Percentiles rank a stretch among this genome's conserved stretches.
Evolutionary conservation across 1,284 basidiomycete species (phyloP).

Genomic region (Fomitopsis betulina): DNA sequence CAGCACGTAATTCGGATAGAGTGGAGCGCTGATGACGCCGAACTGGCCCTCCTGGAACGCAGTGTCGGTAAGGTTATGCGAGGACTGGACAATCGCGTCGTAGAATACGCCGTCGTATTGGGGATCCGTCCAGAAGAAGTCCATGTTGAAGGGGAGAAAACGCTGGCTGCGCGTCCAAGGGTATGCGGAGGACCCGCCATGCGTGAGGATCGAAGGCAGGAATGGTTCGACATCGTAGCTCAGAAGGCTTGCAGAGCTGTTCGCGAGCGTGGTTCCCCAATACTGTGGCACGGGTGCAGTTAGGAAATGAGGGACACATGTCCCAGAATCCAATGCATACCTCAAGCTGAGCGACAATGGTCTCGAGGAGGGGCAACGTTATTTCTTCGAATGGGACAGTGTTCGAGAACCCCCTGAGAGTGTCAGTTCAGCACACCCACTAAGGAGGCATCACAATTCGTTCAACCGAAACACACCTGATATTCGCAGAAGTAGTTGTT

Average conservation of each 20-base stretch:
- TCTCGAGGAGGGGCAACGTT: conserved; percentile 35
- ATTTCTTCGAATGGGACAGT: conserved; percentile 42
- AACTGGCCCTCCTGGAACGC: conserved; percentile 3
- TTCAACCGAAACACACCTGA: conserved; percentile 25
- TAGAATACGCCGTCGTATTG: conserved; percentile 8
- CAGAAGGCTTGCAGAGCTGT: conserved; percentile 23
- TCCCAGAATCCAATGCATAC: conserved; percentile 34
- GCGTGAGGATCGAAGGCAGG: conserved; percentile 37
- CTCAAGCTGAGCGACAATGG: conserved; percentile 34
- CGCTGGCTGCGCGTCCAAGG: conserved; percentile 13
- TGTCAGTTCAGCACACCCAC: background rate
- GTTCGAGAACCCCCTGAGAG: conserved; percentile 41
- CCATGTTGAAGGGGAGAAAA: conserved; percentile 14
- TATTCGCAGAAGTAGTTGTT: conserved; percentile 32
- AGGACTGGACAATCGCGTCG: conserved; percentile 7
- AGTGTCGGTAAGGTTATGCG: conserved; percentile 1
- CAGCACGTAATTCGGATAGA: conserved; percentile 10
- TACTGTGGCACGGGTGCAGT: conserved; percentile 20
- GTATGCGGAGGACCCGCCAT: conserved; percentile 11
- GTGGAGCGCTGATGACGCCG: background rate
- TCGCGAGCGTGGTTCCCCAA: conserved; percentile 22
- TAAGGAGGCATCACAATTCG: background rate
- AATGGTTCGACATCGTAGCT: conserved; percentile 57
- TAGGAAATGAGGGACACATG: background rate
- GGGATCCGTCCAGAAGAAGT: conserved; percentile 10